phyloP scores from a whole-genome alignment of 306 rosid species.

The Dalbergia cochinchinensis region DNA sequence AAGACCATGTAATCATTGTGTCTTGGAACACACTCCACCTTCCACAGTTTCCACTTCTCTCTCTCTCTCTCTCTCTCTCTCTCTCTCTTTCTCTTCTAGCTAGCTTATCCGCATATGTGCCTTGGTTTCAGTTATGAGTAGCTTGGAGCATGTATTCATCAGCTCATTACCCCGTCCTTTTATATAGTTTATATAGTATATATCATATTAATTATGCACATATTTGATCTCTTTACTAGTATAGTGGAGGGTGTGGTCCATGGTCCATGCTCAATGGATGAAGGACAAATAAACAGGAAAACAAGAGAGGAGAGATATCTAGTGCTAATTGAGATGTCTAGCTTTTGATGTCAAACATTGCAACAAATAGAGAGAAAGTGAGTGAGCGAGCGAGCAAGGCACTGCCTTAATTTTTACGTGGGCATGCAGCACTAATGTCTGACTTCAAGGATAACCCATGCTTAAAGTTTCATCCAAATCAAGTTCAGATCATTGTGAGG shows the following conservation, averaged over 20 bases:
- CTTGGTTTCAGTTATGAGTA: conserved; percentile 59
- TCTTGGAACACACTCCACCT: conserved; percentile 92
- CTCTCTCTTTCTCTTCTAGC: not conserved
- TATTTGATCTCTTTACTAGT: not conserved
- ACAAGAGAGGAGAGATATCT: not conserved
- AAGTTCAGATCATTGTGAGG: conserved; percentile 8
- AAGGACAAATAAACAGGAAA: conserved; percentile 12
- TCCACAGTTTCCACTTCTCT: conserved; percentile 5
- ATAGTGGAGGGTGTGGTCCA: conserved; percentile 22
- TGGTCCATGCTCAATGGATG: conserved; percentile 24
- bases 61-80: conserved; percentile 21
- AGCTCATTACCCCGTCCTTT: too few species aligned
- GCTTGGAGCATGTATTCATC: not conserved
- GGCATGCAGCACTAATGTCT: conserved; percentile 41
- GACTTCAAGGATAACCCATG: conserved; percentile 25
- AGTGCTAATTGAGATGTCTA: conserved; percentile 20
- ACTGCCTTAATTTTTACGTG: conserved; percentile 50
- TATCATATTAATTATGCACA: not conserved
- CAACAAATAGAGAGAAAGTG: conserved; percentile 7
- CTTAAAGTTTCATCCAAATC: conserved; percentile 41
- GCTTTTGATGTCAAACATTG: conserved; percentile 22
- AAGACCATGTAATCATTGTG: conserved; percentile 97
- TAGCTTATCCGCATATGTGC: conserved; percentile 26
- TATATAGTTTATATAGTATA: too few species aligned
- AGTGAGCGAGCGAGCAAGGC: not conserved